Evolutionary conservation across 1,139 yeast genomes (phyloP).

Genomic region (Blastobotrys aristatus): DNA sequence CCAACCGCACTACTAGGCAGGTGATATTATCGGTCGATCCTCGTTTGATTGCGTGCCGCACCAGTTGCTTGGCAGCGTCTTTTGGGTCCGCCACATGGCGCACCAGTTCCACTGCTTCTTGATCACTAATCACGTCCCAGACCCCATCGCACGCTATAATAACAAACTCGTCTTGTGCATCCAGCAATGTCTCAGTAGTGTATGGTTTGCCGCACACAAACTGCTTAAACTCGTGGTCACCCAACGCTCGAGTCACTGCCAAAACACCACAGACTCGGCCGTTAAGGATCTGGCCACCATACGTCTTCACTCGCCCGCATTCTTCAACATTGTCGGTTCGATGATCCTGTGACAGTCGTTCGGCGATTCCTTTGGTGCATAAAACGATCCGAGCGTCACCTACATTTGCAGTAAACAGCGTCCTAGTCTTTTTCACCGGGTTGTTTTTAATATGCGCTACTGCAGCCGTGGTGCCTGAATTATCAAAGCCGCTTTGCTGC

Average conservation of each 20-base stretch:
- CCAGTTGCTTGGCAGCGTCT: constrained; percentile 59
- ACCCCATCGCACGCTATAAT: constrained; percentile 90
- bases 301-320: constrained; percentile 49
- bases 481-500: constrained; percentile 46
- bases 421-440: constrained; percentile 5
- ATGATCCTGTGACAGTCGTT: constrained; percentile 73
- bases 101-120: constrained; percentile 65
- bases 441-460: constrained; percentile 47
- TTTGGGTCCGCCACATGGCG: constrained; percentile 49
- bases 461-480: constrained; percentile 92
- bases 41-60: constrained; percentile 61
- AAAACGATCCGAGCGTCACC: constrained; percentile 79
- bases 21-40: constrained; percentile 84
- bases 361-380: constrained; percentile 54
- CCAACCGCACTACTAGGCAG: constrained; percentile 59
- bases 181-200: constrained; percentile 45
- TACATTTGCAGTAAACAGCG: constrained; percentile 74
- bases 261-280: constrained; percentile 80
- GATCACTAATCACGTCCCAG: constrained; percentile 85
- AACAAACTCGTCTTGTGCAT: constrained; percentile 57
- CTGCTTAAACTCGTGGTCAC: constrained; percentile 77
- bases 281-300: constrained; percentile 70
- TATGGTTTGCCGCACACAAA: constrained; percentile 74
- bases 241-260: constrained; percentile 80
- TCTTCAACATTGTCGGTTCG: constrained; percentile 72